Evolutionary conservation across 805 yeast genomes (phyloP), one percentile per base, ranked within the genome.

Genomic region (Monosporozyma aerobia): DNA sequence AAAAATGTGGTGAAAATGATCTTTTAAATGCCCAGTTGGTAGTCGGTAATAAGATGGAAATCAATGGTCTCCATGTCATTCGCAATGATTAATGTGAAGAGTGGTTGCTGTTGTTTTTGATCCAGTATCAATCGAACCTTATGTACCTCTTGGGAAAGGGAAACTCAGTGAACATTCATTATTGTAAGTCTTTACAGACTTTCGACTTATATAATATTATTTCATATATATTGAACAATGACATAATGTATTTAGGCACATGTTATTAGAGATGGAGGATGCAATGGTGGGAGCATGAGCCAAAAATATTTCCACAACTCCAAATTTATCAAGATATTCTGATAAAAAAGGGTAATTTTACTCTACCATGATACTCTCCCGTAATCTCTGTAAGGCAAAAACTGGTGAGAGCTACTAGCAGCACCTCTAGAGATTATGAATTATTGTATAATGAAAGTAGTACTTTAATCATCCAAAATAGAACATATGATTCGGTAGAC

Each of bases 1-100:
- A 65, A 10, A 70, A 81, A 52, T 82, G 77, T 29, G 75, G 74
- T 49, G 63, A 68, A 2, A 83, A 80, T 60, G 97, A 90, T 64
- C 62, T 78, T 33, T 69, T 76, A 9, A 90, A 90, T 65, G 95
- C 90, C 0, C 61, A 57, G 16, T 50, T 55, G 14, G 60, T 69
- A n/a, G 57, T 51, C 16, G 47, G 51, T 9, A 50, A 64, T 45
- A 55, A 52, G 59, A 58, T 62, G 22, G 33, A 53, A 5, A 50
- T 51, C n/a, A 51, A 56, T n/a, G 51, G 52, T 29, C 51, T 65
- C 30, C 47, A 51, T 16, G 51, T 19, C 10, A 55, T 64, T 44
- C 53, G 60, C 27, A 65, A 63, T 49, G 64, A 60, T 45, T 63
- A 19, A 22, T n/a, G 27, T 33, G 1, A n/a, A 22, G 14, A 7